Base-by-base conservation (phyloP, 306 rosid species). In the Malus orientalis region DNA sequence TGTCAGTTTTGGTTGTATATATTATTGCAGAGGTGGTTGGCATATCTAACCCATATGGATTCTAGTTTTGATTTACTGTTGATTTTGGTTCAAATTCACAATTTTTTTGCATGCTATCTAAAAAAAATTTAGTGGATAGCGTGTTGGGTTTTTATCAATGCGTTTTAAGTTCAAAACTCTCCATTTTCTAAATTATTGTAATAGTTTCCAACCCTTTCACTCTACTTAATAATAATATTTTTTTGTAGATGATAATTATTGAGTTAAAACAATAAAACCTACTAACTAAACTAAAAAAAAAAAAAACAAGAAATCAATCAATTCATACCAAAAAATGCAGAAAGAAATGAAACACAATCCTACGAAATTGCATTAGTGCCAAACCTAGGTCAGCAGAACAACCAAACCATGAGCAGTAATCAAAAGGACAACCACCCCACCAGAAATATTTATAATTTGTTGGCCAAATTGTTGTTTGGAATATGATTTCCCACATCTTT, bases 11-110 rank as follows among this genome's bases (percentile, higher is more conserved):
- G 3, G 9, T 15, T 16, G 55, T 19, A 8, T 19, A 8, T 18
- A 51, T 55, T 71, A 12, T 54, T 71, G 65, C 49, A 53, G 10
- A 3, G 36, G 23, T 40, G 76, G 76, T 58, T 59, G 68, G 61
- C 54, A 38, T 58, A 58, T 58, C 18, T 38, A 2, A 40, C 40
- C 55, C 57, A 40, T 49, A 4, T 38, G 40, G 55, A 22, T 23
- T 38, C 11, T 38, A 8, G 38, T 40, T 38, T 23, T 73, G 67
- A 72, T 72, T 72, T 36, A 33, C 22, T 55, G 53, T 38, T 36
- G 54, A 38, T 38, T 38, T 38, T 38, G 42, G 42, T 38, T 2
- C 42, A 38, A 38, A 38, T 38, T 38, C 42, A 2, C 42, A 36
- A 36, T 0, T 7, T 38, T 36, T 38, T 38, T 38, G 42, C 42